Percentiles rank a stretch among this genome's conserved stretches.
These are phyloP conservation scores for Hypoxylon sp. DNA, from an alignment of 2,329 filamentous ascomycete species.

Conservation along the genomic window DNA sequence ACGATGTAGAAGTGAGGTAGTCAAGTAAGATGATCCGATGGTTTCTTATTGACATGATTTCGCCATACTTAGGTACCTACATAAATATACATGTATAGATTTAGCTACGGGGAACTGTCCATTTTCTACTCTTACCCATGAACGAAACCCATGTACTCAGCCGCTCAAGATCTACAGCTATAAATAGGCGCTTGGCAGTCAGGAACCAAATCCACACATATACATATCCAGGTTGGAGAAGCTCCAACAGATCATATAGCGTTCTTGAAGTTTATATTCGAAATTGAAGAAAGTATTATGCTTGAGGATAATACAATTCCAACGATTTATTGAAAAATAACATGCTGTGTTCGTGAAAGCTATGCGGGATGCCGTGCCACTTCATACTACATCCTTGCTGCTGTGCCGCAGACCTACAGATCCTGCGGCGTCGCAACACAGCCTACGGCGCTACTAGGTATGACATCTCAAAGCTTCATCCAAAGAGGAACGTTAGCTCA, in stretches of 20 bases:
- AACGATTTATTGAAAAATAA: neutral
- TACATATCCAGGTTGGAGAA: neutral
- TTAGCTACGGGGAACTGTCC: neutral
- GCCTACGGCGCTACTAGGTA: slow-evolving; percentile 2
- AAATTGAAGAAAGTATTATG: neutral
- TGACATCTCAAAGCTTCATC: neutral
- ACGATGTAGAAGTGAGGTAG: neutral
- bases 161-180: slow-evolving; percentile 15
- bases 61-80: neutral
- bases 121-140: neutral
- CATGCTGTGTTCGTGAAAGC: neutral
- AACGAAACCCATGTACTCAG: neutral
- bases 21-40: neutral
- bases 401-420: neutral
- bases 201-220: neutral
- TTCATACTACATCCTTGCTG: neutral
- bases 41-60: neutral
- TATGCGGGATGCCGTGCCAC: neutral
- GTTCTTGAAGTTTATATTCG: neutral
- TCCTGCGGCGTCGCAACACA: slow-evolving; percentile 4
- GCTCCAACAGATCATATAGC: neutral
- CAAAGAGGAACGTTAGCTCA: too few species aligned
- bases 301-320: neutral
- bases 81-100: neutral
- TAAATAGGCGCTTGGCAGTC: slow-evolving; percentile 6